These are phyloP conservation scores for Picea glauca DNA, from an alignment of 75 land plant genomes.

Conservation along the genomic window DNA sequence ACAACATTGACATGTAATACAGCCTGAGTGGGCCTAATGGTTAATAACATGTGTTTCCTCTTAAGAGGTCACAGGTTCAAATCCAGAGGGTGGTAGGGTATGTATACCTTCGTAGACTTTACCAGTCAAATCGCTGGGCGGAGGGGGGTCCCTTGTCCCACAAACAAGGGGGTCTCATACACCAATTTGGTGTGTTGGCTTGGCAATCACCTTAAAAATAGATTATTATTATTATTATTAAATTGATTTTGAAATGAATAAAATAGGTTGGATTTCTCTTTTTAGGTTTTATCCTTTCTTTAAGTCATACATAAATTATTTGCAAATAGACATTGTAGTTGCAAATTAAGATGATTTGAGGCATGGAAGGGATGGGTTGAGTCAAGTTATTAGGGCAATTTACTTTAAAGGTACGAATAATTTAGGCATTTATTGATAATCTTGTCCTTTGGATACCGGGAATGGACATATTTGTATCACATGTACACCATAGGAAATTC, in stretches of 20 bases:
- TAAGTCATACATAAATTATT: constrained; percentile 33
- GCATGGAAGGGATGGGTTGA: constrained; percentile 55
- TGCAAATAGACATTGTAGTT: constrained; percentile 41
- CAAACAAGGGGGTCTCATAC: too few species aligned
- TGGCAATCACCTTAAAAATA: too few species aligned
- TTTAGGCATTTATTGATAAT: constrained; percentile 31
- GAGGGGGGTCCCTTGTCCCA: too few species aligned
- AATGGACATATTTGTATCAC: constrained; percentile 38
- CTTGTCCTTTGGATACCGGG: constrained; percentile 36
- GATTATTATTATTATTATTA: background rate
- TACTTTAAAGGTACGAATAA: constrained; percentile 44
- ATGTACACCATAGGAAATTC: constrained; percentile 41
- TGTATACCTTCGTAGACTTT: too few species aligned
- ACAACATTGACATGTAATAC: background rate
- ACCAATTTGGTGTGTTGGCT: too few species aligned
- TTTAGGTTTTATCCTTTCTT: constrained; percentile 36
- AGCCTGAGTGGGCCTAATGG: too few species aligned
- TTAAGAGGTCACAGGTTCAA: too few species aligned
- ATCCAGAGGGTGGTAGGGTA: too few species aligned
- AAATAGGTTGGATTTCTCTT: constrained; percentile 27
- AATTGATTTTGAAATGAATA: constrained; percentile 24
- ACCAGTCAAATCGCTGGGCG: too few species aligned
- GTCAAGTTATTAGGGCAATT: constrained; percentile 34
- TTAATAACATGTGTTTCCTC: too few species aligned
- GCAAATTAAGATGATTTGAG: constrained; percentile 26